Percentiles rank a stretch among this genome's conserved stretches.
Evolutionary conservation across 257 asterid genomes (phyloP).

Genomic region (Capsicum rhomboideum): DNA sequence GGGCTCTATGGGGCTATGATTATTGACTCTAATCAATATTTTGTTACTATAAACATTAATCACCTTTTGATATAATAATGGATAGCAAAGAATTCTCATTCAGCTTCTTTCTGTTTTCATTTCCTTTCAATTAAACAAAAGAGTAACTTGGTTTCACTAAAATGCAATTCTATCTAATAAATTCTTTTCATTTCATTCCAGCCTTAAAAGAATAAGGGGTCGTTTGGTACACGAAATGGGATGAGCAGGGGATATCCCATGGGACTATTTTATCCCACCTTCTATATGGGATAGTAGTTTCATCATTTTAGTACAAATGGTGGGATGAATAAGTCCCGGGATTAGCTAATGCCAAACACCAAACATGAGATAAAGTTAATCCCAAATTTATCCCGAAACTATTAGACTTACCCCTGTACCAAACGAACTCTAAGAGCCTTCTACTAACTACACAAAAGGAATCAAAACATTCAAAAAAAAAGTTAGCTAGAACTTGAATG

Average conservation of each 20-base stretch:
- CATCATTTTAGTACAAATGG: too few relatives aligned
- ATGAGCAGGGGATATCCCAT: too few relatives aligned
- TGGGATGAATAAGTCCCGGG: too few relatives aligned
- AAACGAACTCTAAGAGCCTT: too few relatives aligned
- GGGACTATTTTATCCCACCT: too few relatives aligned
- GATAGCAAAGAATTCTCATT: neutral
- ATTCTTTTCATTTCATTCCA: neutral
- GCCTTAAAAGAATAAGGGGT: neutral
- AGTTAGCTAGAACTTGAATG: neutral
- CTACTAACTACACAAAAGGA: neutral
- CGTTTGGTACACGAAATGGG: too few relatives aligned
- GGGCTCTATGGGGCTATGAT: neutral
- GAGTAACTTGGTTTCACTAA: neutral
- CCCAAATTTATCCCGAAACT: too few relatives aligned
- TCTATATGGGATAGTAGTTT: too few relatives aligned
- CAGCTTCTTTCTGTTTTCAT: neutral
- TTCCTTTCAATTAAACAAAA: neutral
- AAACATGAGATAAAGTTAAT: too few relatives aligned
- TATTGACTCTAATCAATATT: neutral
- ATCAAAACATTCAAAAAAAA: neutral
- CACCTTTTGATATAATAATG: neutral
- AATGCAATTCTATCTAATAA: neutral
- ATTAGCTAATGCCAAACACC: too few relatives aligned
- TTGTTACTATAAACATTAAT: neutral
- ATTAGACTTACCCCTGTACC: too few relatives aligned